Percentiles rank a stretch among this genome's conserved stretches.
Conservation (phyloP, 2,329 filamentous ascomycete genomes). For the Geosmithia morbida region DNA sequence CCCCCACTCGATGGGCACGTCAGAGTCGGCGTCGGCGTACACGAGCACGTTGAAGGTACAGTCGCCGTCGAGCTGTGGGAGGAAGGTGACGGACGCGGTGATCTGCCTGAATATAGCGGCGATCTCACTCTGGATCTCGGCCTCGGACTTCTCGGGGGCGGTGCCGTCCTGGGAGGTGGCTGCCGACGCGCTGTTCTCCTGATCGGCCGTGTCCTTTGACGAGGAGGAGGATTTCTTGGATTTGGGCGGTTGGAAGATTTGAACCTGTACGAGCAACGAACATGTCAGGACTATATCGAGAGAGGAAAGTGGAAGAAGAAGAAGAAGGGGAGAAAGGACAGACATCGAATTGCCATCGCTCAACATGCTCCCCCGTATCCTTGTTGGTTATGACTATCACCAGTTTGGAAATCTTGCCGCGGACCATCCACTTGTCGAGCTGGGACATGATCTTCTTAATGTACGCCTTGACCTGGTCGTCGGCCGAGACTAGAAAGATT, state of each 20-base stretch:
- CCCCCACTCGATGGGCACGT: conserved; percentile 96
- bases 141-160: conserved; percentile 66
- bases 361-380: conserved; percentile 89
- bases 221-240: conserved; percentile 14
- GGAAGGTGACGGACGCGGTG: conserved; percentile 90
- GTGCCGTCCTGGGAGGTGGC: conserved; percentile 7
- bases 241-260: conserved; percentile 23
- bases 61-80: conserved; percentile 76
- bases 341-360: conserved; percentile 97
- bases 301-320: conserved; percentile 2
- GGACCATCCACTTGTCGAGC: conserved; percentile 94
- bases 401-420: conserved; percentile 91
- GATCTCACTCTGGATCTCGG: conserved; percentile 90
- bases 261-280: conserved; percentile 15
- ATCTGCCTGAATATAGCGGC: conserved; percentile 96
- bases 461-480: conserved; percentile 97
- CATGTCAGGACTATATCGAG: conserved; percentile 1
- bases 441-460: conserved; percentile 99
- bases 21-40: conserved; percentile 91
- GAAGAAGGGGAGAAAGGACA: conserved; percentile 6
- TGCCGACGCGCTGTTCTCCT: conserved; percentile 45
- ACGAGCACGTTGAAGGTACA: conserved; percentile 99
- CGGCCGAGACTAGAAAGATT: conserved; percentile 56
- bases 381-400: conserved; percentile 96
- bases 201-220: conserved; percentile 33